Conservation (phyloP, 495 filamentous ascomycete species). For the Aspergillus sclerotiicarbonarius region DNA sequence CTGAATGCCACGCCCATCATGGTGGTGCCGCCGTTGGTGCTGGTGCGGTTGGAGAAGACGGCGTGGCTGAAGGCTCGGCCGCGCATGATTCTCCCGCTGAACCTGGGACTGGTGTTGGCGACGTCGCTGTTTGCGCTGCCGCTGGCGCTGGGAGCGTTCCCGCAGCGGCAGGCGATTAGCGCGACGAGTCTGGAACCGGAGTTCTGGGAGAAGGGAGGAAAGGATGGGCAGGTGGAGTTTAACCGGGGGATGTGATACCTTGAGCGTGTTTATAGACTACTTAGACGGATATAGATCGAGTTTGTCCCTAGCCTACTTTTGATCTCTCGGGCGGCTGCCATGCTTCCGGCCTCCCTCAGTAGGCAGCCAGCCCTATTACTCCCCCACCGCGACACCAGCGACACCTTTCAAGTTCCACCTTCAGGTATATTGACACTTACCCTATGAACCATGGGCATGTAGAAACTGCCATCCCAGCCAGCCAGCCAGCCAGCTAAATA, state of each 20-base stretch:
- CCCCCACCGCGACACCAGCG: no score
- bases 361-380: no score
- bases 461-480: no score
- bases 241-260: constrained; percentile 73
- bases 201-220: constrained; percentile 71
- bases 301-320: no score
- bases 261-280: no score
- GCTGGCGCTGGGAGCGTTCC: constrained; percentile 85
- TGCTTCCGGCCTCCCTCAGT: no score
- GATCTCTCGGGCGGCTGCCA: no score
- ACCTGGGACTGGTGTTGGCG: constrained; percentile 75
- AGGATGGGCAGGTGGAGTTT: constrained; percentile 77
- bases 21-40: constrained; percentile 85
- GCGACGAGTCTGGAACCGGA: constrained; percentile 74
- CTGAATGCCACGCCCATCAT: constrained; percentile 95
- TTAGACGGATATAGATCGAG: no score
- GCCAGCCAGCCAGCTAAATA: no score
- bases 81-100: constrained; percentile 69
- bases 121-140: constrained; percentile 81
- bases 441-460: no score
- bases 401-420: no score
- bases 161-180: constrained; percentile 77
- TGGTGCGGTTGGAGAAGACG: constrained; percentile 60
- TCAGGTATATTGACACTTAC: no score
- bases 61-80: constrained; percentile 72